A percentile compares a stretch with the other conserved stretches of the same genome.
Evolutionary conservation across 805 yeast species (phyloP).

Genomic region (Blastobotrys mokoenaii): DNA sequence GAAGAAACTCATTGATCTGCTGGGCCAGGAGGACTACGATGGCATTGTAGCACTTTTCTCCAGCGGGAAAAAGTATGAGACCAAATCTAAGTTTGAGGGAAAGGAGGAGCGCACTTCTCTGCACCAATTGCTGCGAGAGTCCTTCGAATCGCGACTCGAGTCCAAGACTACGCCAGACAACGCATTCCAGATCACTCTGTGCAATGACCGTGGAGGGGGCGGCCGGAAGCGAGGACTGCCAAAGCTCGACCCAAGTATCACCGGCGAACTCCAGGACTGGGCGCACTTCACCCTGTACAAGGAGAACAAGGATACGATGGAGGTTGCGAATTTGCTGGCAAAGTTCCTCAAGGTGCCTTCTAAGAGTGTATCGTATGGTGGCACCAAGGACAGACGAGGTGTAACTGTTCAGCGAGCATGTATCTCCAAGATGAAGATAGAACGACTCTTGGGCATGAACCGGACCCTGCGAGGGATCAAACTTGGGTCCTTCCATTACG

Average conservation of each 20-base stretch:
- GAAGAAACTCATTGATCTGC: slow-evolving; percentile 38
- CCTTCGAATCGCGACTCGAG: slow-evolving; percentile 68
- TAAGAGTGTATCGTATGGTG: slow-evolving; percentile 70
- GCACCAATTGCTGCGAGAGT: slow-evolving; percentile 67
- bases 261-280: slow-evolving; percentile 62
- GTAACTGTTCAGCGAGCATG: slow-evolving; percentile 83
- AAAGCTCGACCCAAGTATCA: slow-evolving; percentile 20
- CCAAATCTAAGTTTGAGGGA: slow-evolving; percentile 49
- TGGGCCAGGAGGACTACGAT: slow-evolving; percentile 55
- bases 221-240: slow-evolving; percentile 32
- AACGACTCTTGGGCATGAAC: slow-evolving; percentile 66
- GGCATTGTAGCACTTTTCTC: slow-evolving; percentile 46
- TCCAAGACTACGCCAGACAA: slow-evolving; percentile 66
- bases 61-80: slow-evolving; percentile 50
- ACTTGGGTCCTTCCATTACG: slow-evolving; percentile 71
- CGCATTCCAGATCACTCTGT: slow-evolving; percentile 53
- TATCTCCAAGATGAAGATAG: slow-evolving; percentile 49
- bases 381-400: slow-evolving; percentile 95
- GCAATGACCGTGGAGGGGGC: slow-evolving; percentile 31
- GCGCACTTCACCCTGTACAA: slow-evolving; percentile 78
- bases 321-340: slow-evolving; percentile 68
- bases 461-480: slow-evolving; percentile 66
- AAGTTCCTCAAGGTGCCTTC: slow-evolving; percentile 69
- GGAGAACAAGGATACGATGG: slow-evolving; percentile 97
- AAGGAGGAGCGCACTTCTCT: slow-evolving; percentile 69